Evolutionary conservation across 495 filamentous ascomycete genomes (phyloP), one percentile per base, ranked within the genome.

Genomic region (Penicillium ucsense): DNA sequence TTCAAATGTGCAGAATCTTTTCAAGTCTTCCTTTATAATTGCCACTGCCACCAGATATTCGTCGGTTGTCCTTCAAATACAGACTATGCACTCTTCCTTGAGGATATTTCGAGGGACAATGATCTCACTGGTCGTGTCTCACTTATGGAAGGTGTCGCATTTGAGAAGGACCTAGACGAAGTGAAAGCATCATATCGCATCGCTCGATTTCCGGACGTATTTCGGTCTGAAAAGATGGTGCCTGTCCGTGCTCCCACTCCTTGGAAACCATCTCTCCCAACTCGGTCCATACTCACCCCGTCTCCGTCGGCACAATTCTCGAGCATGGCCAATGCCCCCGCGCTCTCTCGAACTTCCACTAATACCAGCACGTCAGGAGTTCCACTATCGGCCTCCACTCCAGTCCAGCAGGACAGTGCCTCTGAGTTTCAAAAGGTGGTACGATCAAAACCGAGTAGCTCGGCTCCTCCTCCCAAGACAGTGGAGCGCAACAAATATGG

Each of bases 31-130:
- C 57, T 82, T 41, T 73, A 79, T 66, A 77, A 90, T 55, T 77
- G 73, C 56, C 85, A 88, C 61, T 94, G 88, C 65, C 85, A 84
- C 54, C 86, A 89, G 50, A 81, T 94, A 37, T 67, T 90, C 41
- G 70, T 95, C 38, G 89, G 88, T 8, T 83, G 88, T 50, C 85
- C 84, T 20, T 83, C 87, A 50, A 84, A 89, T 62, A 77, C 79
- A 47, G 78, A 80, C 33, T 94, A 89, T 62, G 79, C 77, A 28
- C 73, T 79, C 2, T 75, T 84, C 47, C 64, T 95, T n/a, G 80
- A 87, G 50, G 61, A 66, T 29, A 71, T 82, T 36, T 63, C 78
- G 41, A 66, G 68, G 37, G 77, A 82, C 43, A 65, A 67, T 4
- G 62, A 73, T 35, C 72, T 76, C 32, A 67, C 71, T 9, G 66